Conservation (phyloP, 2,329 filamentous ascomycete species). For the Drechslerella dactyloides region DNA sequence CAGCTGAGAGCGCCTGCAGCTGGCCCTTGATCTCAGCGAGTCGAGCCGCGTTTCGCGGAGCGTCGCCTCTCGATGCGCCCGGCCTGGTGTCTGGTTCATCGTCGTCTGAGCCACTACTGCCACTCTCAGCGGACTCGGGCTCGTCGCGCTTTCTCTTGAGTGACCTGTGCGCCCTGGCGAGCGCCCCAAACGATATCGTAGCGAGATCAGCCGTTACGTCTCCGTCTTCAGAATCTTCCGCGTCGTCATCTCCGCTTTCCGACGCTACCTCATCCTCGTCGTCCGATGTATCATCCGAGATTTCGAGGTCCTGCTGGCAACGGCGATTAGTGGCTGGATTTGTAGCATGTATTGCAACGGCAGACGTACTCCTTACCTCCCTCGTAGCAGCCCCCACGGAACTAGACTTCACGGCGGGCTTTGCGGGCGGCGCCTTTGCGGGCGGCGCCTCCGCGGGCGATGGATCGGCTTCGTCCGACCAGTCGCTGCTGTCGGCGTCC, state of each 20-base stretch:
- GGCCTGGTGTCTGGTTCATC: slow-evolving; percentile 11
- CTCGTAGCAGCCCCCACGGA: slow-evolving; percentile 13
- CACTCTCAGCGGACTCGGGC: slow-evolving; percentile 12
- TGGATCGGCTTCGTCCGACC: slow-evolving; percentile 38
- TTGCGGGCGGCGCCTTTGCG: slow-evolving; percentile 31
- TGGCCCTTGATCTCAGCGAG: slow-evolving; percentile 40
- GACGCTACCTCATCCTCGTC: slow-evolving; percentile 12
- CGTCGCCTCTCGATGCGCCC: slow-evolving; percentile 22
- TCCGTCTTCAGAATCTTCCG: slow-evolving; percentile 12
- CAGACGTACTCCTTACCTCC: slow-evolving; percentile 38
- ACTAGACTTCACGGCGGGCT: slow-evolving; percentile 24
- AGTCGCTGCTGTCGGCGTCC: slow-evolving; percentile 23
- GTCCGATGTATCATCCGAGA: slow-evolving; percentile 9
- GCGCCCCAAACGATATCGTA: slow-evolving; percentile 39
- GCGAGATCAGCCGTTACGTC: slow-evolving; percentile 31
- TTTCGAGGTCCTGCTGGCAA: slow-evolving; percentile 12
- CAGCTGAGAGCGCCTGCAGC: slow-evolving; percentile 34
- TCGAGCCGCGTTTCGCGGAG: slow-evolving; percentile 29
- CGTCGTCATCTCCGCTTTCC: slow-evolving; percentile 26
- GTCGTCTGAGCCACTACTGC: slow-evolving; percentile 22
- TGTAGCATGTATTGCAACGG: slow-evolving; percentile 6
- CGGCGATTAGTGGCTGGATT: slow-evolving; percentile 13
- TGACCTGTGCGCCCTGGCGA: slow-evolving; percentile 42
- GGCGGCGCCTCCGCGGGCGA: slow-evolving; percentile 25
- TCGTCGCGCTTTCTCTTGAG: slow-evolving; percentile 44